Evolutionary conservation across 1,139 yeast genomes (phyloP).

Genomic region (Suhomyces choctaworum): DNA sequence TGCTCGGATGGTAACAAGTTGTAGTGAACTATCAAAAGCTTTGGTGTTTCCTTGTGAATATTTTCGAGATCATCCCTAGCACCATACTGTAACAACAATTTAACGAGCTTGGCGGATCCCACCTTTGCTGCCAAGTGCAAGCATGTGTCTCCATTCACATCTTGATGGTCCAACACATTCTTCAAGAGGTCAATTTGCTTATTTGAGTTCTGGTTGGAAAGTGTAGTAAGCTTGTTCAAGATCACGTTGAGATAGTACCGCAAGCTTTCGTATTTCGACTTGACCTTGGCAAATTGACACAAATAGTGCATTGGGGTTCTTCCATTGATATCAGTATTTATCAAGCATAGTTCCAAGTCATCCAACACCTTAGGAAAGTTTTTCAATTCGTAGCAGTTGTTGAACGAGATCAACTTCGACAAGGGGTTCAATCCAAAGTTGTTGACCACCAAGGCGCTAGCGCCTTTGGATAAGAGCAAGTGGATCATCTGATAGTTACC

Average conservation of each 20-base stretch:
- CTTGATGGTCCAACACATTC: constrained; percentile 68
- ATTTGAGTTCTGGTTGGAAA: constrained; percentile 31
- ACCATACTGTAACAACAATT: constrained; percentile 42
- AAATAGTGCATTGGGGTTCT: constrained; percentile 74
- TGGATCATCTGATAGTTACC: constrained; percentile 76
- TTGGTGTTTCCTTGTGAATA: constrained; percentile 42
- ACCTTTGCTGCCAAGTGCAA: constrained; percentile 60
- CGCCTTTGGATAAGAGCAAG: constrained; percentile 67
- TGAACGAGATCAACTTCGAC: constrained; percentile 79
- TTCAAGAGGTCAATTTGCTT: constrained; percentile 48
- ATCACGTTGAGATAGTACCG: constrained; percentile 39
- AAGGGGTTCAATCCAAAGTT: constrained; percentile 80
- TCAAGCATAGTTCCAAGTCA: constrained; percentile 65
- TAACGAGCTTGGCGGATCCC: constrained; percentile 40
- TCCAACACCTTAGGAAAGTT: constrained; percentile 74
- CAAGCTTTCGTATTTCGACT: constrained; percentile 48
- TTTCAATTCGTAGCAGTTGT: constrained; percentile 79
- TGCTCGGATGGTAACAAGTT: constrained; percentile 22
- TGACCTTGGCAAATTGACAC: constrained; percentile 58
- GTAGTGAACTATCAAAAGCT: constrained; percentile 29
- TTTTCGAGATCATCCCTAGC: constrained; percentile 50
- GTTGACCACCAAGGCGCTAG: constrained; percentile 75
- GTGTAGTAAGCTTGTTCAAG: constrained; percentile 38
- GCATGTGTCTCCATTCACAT: constrained; percentile 68
- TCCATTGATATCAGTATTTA: constrained; percentile 71